Evolutionary conservation across 495 filamentous ascomycete species (phyloP).

Genomic region (Pyrenopolyporus hunteri): DNA sequence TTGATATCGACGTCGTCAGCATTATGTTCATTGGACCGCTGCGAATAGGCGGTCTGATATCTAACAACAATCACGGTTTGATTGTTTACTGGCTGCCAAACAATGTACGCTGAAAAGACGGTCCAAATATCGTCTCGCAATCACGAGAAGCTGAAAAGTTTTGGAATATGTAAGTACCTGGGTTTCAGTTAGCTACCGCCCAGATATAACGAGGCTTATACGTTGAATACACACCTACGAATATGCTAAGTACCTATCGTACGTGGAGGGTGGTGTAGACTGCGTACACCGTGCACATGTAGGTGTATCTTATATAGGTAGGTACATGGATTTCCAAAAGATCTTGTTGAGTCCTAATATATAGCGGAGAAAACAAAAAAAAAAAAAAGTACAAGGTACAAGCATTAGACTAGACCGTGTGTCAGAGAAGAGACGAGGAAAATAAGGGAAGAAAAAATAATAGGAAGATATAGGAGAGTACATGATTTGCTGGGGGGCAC

Average conservation of each 20-base stretch:
- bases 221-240: background rate
- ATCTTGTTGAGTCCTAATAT: no score
- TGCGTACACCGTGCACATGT: background rate
- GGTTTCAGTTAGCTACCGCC: no score
- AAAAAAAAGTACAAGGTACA: constrained; percentile 14
- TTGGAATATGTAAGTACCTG: no score
- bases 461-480: constrained; percentile 1
- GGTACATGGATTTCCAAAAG: background rate
- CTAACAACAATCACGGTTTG: background rate
- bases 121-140: background rate
- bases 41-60: constrained; percentile 6
- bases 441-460: background rate
- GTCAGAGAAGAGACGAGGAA: constrained; percentile 8
- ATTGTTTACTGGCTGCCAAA: background rate
- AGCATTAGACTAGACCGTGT: constrained; percentile 10
- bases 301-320: no score
- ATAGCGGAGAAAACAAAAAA: no score
- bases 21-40: background rate
- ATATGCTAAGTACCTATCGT: background rate
- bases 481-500: constrained; percentile 15
- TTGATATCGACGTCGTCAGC: constrained; percentile 6
- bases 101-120: background rate
- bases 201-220: no score
- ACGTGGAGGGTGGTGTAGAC: no score
- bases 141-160: background rate